phyloP scores from a whole-genome alignment of 305 asterid species.

The Caryopteris hybrid region DNA sequence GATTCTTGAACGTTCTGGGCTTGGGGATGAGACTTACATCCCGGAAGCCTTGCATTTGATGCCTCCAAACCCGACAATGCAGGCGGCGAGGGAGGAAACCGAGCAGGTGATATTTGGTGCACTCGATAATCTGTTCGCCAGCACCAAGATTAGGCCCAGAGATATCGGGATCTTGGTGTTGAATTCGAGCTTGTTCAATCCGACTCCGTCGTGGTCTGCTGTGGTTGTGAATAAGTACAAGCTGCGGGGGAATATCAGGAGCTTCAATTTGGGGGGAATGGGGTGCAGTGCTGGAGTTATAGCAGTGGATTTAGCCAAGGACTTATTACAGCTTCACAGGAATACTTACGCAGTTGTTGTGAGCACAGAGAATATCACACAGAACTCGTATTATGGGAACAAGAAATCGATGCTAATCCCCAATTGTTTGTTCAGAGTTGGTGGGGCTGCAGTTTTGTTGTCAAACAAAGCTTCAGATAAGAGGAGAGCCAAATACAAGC shows the following conservation, averaged over 20 bases:
- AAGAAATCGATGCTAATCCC: slow-evolving; percentile 55
- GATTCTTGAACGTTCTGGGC: slow-evolving; percentile 52
- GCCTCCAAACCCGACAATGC: slow-evolving; percentile 45
- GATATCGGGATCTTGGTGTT: slow-evolving; percentile 49
- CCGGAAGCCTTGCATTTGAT: slow-evolving; percentile 46
- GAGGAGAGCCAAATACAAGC: slow-evolving; percentile 42
- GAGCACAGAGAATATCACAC: slow-evolving; percentile 52
- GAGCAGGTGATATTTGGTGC: slow-evolving; percentile 52
- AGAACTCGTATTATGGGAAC: slow-evolving; percentile 47
- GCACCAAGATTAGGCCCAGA: slow-evolving; percentile 37
- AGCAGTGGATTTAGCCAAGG: slow-evolving; percentile 49
- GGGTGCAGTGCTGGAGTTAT: slow-evolving; percentile 72
- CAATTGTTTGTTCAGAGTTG: slow-evolving; percentile 54
- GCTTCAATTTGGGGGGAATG: slow-evolving; percentile 60
- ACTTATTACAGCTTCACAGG: slow-evolving; percentile 42
- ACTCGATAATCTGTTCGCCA: slow-evolving; percentile 40
- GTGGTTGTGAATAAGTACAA: slow-evolving; percentile 55
- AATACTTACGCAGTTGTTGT: slow-evolving; percentile 52
- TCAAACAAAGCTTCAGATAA: slow-evolving; percentile 39
- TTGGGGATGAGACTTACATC: slow-evolving; percentile 51
- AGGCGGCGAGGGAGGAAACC: slow-evolving; percentile 53
- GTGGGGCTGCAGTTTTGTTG: slow-evolving; percentile 49
- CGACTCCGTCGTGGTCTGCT: slow-evolving; percentile 51
- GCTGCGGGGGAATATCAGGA: slow-evolving; percentile 45
- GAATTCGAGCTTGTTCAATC: slow-evolving; percentile 52